Evolutionary conservation across 768 basidiomycete genomes (phyloP).

Genomic region (Lyophyllum semitale): DNA sequence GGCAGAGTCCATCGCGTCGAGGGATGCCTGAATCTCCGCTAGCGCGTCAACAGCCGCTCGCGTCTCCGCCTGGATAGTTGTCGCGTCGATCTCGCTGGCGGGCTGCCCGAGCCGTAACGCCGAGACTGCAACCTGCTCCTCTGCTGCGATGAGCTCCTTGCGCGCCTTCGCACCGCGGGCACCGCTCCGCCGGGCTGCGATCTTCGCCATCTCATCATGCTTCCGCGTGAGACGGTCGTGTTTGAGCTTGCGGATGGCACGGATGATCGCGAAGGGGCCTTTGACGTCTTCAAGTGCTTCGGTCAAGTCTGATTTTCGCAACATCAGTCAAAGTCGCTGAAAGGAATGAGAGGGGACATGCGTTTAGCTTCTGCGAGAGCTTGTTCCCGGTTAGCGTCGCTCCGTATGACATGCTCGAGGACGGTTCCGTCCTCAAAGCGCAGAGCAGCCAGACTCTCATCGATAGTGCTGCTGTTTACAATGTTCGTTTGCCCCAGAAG

Average conservation of each 20-base stretch:
- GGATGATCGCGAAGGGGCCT: conserved; percentile 24
- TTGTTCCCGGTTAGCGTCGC: conserved; percentile 37
- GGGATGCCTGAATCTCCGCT: conserved; percentile 25
- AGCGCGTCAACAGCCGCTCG: conserved; percentile 25
- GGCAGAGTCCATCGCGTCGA: conserved; percentile 31
- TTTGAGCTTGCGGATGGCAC: conserved; percentile 27
- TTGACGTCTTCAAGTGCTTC: conserved; percentile 28
- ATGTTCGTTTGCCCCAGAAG: conserved; percentile 44
- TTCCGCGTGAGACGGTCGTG: conserved; percentile 25
- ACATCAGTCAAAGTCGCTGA: neutral
- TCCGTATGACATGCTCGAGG: conserved; percentile 44
- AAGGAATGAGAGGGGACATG: conserved; percentile 16
- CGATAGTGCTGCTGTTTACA: conserved; percentile 19
- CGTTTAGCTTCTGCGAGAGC: conserved; percentile 31
- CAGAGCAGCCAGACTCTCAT: conserved; percentile 17
- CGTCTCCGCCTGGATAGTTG: conserved; percentile 20
- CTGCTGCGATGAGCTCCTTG: conserved; percentile 47
- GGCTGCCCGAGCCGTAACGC: conserved; percentile 23
- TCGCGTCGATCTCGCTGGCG: conserved; percentile 23
- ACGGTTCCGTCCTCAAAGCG: conserved; percentile 20
- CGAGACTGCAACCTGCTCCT: conserved; percentile 37
- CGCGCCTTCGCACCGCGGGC: conserved; percentile 59
- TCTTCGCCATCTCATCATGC: conserved; percentile 41
- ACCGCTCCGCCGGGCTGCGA: conserved; percentile 54
- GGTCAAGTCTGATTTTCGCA: conserved; percentile 5